A percentile compares a stretch with the other conserved stretches of the same genome.
phyloP scores from a whole-genome alignment of 805 yeast genomes.

The Kodamaea laetipori region DNA sequence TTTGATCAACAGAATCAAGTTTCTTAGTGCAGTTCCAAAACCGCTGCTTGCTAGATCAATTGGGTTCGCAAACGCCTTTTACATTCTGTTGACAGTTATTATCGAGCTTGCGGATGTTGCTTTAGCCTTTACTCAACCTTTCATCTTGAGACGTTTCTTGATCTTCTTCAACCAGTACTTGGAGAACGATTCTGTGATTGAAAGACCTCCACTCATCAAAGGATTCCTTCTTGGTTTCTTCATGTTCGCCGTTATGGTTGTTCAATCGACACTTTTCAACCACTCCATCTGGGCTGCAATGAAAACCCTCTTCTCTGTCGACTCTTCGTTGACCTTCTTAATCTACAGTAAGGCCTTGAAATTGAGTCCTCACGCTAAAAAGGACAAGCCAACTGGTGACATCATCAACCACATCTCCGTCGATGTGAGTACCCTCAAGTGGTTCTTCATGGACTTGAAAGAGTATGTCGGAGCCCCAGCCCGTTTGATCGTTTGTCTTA shows the following conservation, averaged over 20 bases:
- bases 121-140: constrained; percentile 30
- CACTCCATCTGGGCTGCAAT: constrained; percentile 20
- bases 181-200: neutral
- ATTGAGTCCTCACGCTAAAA: constrained; percentile 35
- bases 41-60: constrained; percentile 27
- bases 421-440: constrained; percentile 25
- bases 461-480: constrained; percentile 28
- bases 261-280: constrained; percentile 26
- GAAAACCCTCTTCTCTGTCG: constrained; percentile 19
- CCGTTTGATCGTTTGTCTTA: constrained; percentile 27
- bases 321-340: constrained; percentile 26
- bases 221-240: constrained; percentile 28
- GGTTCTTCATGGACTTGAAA: constrained; percentile 20
- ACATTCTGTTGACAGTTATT: constrained; percentile 16
- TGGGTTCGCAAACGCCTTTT: constrained; percentile 19
- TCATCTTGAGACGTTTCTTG: constrained; percentile 32
- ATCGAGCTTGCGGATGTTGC: constrained; percentile 27
- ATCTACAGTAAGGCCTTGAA: constrained; percentile 31
- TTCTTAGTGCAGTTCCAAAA: constrained; percentile 14
- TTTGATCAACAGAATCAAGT: constrained; percentile 9
- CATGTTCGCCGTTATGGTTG: constrained; percentile 29
- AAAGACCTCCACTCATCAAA: constrained; percentile 27
- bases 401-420: constrained; percentile 35
- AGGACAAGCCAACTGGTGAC: constrained; percentile 35
- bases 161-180: constrained; percentile 24